Base-by-base conservation (phyloP, 2,329 filamentous ascomycete species). In the Helminthosporium solani region DNA sequence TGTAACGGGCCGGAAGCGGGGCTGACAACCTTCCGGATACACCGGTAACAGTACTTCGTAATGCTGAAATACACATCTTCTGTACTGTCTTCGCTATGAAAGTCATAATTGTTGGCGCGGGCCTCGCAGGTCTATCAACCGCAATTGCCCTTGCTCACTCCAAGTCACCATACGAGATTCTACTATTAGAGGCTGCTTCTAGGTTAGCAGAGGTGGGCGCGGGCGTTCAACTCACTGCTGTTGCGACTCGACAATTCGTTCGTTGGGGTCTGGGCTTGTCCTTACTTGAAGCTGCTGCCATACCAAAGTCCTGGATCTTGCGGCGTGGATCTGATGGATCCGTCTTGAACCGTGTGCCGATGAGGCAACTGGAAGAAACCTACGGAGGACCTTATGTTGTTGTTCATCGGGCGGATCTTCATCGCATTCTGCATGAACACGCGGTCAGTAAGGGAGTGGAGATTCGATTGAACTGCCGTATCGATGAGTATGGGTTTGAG, bases 191-290 rank as follows among this genome's bases (percentile, higher is more conserved):
- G 21, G 31, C 34, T 8, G 42, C 42, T 7, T 18, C 34, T n/a
- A n/a, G 16, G 34, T 25, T 45, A 35, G 34, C 42, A 19, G 34
- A 38, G 25, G 25, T 67, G 20, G 71, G 73, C 0, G 73, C 75
- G 16, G 75, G 71, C 2, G 74, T 78, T 25, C 74, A 75, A 44
- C 64, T 77, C 27, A 55, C 76, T 38, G 68, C 70, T 16, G 73
- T 77, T 50, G 66, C 68, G 3, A 66, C 72, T 23, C 66, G 69
- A 6, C 62, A 77, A 1, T 60, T 77, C 2, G 63, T 70, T 14
- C 60, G 72, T 36, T 71, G 74, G 75, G 76, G 75, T 0, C 59
- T 78, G 12, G 34, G 34, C 5, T 16, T 23, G 8, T 19, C 15
- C 2, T 18, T 45, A 16, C 42, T 38, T 16, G 16, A n/a, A 8